phyloP scores from a whole-genome alignment of 1,139 yeast genomes.

The Yamadazyma trypodendri region DNA sequence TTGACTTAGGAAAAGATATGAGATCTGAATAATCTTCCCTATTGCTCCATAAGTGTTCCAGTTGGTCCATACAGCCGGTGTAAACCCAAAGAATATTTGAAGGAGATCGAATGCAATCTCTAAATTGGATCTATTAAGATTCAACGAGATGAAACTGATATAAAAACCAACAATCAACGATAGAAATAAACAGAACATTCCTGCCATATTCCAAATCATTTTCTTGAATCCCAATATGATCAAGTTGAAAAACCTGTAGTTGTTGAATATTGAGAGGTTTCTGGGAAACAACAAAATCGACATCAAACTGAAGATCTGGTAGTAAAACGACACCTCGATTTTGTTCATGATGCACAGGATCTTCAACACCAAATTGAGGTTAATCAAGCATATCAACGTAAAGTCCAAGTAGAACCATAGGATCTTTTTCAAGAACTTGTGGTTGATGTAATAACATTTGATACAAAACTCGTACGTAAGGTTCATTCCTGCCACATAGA shows the following conservation, averaged over 20 bases:
- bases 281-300: constrained; percentile 58
- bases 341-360: constrained; percentile 14
- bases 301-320: constrained; percentile 41
- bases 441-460: constrained; percentile 44
- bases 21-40: constrained; percentile 50
- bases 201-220: constrained; percentile 56
- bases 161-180: constrained; percentile 59
- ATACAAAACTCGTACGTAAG: constrained; percentile 39
- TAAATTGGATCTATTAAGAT: constrained; percentile 42
- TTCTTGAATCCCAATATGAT: constrained; percentile 51
- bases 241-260: constrained; percentile 53
- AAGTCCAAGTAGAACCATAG: constrained; percentile 45
- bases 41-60: constrained; percentile 52
- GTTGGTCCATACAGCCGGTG: constrained; percentile 64
- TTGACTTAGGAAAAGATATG: constrained; percentile 56
- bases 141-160: constrained; percentile 54
- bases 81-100: constrained; percentile 59
- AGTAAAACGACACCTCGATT: constrained; percentile 18
- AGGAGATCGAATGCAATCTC: constrained; percentile 56
- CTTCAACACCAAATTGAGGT: constrained; percentile 28
- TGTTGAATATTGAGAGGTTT: constrained; percentile 52
- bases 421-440: constrained; percentile 34
- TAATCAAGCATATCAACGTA: constrained; percentile 30
- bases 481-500: constrained; percentile 37
- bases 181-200: constrained; percentile 50